phyloP scores from a whole-genome alignment of 2,329 filamentous ascomycete species.

The Diplocarpon mali region DNA sequence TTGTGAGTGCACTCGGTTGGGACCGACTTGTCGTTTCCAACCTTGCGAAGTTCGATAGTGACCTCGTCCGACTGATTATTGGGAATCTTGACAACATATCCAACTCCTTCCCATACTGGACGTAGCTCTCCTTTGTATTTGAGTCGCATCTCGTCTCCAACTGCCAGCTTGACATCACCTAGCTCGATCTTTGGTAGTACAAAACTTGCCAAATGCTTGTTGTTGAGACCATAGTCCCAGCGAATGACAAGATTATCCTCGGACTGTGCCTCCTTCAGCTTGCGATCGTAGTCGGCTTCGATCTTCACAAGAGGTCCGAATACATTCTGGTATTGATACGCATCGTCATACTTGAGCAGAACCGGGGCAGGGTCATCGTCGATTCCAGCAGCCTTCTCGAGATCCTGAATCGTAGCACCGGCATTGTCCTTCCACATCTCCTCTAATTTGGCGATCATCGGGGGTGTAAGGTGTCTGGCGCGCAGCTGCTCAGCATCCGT shows the following conservation, averaged over 20 bases:
- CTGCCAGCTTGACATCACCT: slow-evolving; percentile 93
- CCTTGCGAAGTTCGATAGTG: slow-evolving; percentile 84
- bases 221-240: slow-evolving; percentile 93
- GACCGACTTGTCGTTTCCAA: slow-evolving; percentile 90
- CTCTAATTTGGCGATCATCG: slow-evolving; percentile 91
- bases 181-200: slow-evolving; percentile 94
- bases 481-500: slow-evolving; percentile 93
- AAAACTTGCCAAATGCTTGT: slow-evolving; percentile 93
- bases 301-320: slow-evolving; percentile 98
- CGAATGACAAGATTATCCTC: slow-evolving; percentile 90
- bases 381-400: slow-evolving; percentile 83
- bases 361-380: slow-evolving; percentile 95
- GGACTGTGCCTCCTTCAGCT: slow-evolving; percentile 94
- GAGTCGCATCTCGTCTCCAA: slow-evolving; percentile 96
- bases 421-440: slow-evolving; percentile 98
- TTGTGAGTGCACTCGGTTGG: slow-evolving; percentile 95
- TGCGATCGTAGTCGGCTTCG: slow-evolving; percentile 97
- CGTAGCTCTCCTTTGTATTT: slow-evolving; percentile 93
- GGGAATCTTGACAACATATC: slow-evolving; percentile 98
- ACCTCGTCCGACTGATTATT: slow-evolving; percentile 99
- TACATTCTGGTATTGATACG: slow-evolving; percentile 97
- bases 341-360: slow-evolving; percentile 87
- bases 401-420: slow-evolving; percentile 74
- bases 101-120: slow-evolving; percentile 89
- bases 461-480: slow-evolving; percentile 82